Evolutionary conservation across 1,284 basidiomycete genomes (phyloP).

Genomic region (Crucibulum cyathiforme): DNA sequence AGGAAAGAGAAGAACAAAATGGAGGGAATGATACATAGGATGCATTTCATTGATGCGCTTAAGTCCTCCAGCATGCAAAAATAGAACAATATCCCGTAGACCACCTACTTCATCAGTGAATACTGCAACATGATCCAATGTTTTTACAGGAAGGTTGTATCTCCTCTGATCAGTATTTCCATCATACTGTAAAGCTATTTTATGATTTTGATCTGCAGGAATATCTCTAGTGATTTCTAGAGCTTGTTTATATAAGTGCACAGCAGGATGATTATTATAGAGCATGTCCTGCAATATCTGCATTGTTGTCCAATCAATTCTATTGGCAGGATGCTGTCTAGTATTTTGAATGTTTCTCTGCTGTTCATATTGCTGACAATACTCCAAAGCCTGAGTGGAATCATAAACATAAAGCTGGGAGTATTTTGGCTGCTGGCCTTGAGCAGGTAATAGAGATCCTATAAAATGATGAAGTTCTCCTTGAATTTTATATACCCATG

Average conservation of each 20-base stretch:
- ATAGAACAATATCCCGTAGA: slow-evolving; percentile 33
- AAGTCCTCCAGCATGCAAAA: slow-evolving; percentile 19
- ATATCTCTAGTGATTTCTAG: slow-evolving; percentile 27
- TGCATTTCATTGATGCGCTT: slow-evolving; percentile 31
- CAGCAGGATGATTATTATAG: slow-evolving; percentile 25
- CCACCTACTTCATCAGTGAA: slow-evolving; percentile 34
- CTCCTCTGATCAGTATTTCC: slow-evolving; percentile 15
- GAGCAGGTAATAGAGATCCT: neutral
- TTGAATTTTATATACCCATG: neutral
- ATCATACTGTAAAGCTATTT: slow-evolving; percentile 17
- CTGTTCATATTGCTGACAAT: neutral
- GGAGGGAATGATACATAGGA: slow-evolving; percentile 37
- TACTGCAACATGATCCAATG: slow-evolving; percentile 33
- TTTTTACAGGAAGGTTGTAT: slow-evolving; percentile 32
- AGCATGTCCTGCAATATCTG: slow-evolving; percentile 18
- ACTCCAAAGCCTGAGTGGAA: slow-evolving; percentile 4
- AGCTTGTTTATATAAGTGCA: slow-evolving; percentile 26
- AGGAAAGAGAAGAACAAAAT: slow-evolving; percentile 47
- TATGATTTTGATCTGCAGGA: slow-evolving; percentile 19
- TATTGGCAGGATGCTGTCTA: slow-evolving; percentile 2
- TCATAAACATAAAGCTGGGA: slow-evolving; percentile 8
- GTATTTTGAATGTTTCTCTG: too few relatives aligned
- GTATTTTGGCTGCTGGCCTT: neutral
- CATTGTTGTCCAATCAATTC: slow-evolving; percentile 3
- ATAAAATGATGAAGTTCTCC: neutral